Base-by-base conservation (phyloP, 2,329 filamentous ascomycete genomes). In the Colletotrichum lindemuthianum region DNA sequence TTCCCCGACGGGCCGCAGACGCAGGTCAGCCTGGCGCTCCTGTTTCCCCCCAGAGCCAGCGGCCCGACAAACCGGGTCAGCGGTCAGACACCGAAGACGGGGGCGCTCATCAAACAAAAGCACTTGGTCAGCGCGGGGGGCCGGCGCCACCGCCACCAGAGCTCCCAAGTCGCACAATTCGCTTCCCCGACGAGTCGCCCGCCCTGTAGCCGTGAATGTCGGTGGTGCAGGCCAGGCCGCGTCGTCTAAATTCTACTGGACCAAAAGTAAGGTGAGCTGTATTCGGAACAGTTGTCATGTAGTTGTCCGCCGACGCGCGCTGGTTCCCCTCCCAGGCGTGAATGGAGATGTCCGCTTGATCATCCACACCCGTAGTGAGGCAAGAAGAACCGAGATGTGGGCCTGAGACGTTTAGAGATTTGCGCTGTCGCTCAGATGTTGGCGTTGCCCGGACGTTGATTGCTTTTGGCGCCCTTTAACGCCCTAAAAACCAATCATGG, bases 141-240 rank as follows among this genome's bases (percentile, higher is more conserved):
- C 70, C 64, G 71, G 71, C 70, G 68, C 66, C 69, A 70, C 59
- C 41, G 34, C 33, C 11, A 58, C 69, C 49, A 57, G 63, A 54
- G 34, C 56, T 63, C 11, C 68, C 70, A 15, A 69, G 70, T 37
- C 76, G 81, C 64, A 78, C 76, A 13, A 80, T 84, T 65, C 77
- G 79, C 5, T 82, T 83, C 59, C 78, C 79, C 5, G 81, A 82
- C 66, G 81, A 81, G 63, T 51, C 66, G 45, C 51, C 48, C 24
- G 59, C 47, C 34, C 32, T 44, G 36, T 40, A 52, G 36, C 24
- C 24, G 24, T 49, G 43, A 66, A 41, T 52, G 60, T 24, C 24
- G 24, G 24, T 24, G 24, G 24, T 24, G 24, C 24, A 24, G 24
- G 24, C 24, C 5, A 24, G 24, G 24, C 24, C 24, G 24, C 24